Base-by-base conservation (phyloP, 1,284 basidiomycete genomes). In the Apiotrichum porosum region DNA sequence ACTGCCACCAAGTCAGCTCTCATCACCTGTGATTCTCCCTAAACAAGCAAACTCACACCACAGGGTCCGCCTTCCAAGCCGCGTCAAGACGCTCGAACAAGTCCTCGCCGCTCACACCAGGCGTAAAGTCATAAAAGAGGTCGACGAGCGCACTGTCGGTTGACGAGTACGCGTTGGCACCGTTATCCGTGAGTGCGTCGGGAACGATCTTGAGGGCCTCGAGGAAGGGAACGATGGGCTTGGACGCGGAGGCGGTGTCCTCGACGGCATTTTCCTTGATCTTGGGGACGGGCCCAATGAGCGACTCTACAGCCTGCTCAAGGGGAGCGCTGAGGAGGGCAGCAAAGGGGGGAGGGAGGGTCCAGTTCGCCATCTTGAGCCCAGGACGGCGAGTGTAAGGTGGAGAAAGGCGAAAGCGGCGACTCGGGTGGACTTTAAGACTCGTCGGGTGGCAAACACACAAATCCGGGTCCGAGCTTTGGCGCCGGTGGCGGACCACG, bases 301-400 rank as follows among this genome's bases (percentile, higher is more conserved):
- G 49, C 32, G 32, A 9, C 19, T 45, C 36, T 17, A 58, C 34
- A 15, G 42, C 45, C 10, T 10, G 24, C 14, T 47, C 30, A 22
- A 50, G 34, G 14, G 46, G 43, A 14, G 23, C n/a, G 10, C 26
- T 6, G 31, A 58, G 39, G 24, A 51, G 40, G 22, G 34, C 42
- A 10, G 44, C 19, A 41, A 55, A 52, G 21, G 39, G n/a, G 12
- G 50, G 15, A 6, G 57, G 48, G 22, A 58, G 43, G 14, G 43
- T 24, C 37, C 42, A 57, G n/a, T n/a, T n/a, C n/a, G n/a, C n/a
- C n/a, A n/a, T n/a, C n/a, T n/a, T n/a, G n/a, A n/a, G n/a, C n/a
- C n/a, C n/a, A n/a, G n/a, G n/a, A n/a, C n/a, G n/a, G n/a, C 22
- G 90, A 87, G n/a, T 34, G 15, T 6, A 18, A 77, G 26, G 14